These are phyloP conservation scores for Berkeleyomyces rouxiae DNA, from an alignment of 2,329 filamentous ascomycete genomes.

Conservation along the genomic window DNA sequence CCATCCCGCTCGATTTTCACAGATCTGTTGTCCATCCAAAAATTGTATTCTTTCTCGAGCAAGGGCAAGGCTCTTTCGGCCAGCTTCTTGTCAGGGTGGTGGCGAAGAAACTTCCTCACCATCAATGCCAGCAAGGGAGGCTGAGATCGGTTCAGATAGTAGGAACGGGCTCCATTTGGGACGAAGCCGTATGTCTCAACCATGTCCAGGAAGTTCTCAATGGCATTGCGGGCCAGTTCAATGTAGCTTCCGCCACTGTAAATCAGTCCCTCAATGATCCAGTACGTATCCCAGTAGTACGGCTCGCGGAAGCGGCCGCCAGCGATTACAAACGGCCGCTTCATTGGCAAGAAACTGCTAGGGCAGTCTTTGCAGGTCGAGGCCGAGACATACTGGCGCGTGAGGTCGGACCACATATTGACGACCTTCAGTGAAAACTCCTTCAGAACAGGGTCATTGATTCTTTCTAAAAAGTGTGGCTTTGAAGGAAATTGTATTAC, in stretches of 20 bases:
- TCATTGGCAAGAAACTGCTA: constrained; percentile 48
- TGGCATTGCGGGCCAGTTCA: constrained; percentile 46
- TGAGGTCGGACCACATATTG: constrained; percentile 52
- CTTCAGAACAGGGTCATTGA: constrained; percentile 40
- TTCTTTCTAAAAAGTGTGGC: constrained; percentile 38
- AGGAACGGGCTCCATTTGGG: constrained; percentile 49
- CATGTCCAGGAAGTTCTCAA: constrained; percentile 54
- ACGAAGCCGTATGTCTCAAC: constrained; percentile 49
- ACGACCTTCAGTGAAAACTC: constrained; percentile 49
- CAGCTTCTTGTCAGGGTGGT: constrained; percentile 43
- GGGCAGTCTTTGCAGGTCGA: constrained; percentile 41
- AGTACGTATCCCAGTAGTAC: constrained; percentile 58
- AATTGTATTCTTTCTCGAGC: constrained; percentile 45
- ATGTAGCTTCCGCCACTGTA: constrained; percentile 47
- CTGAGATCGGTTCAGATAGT: constrained; percentile 53
- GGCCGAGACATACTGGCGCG: constrained; percentile 38
- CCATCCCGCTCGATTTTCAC: constrained; percentile 26
- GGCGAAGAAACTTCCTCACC: constrained; percentile 46
- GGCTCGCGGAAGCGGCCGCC: constrained; percentile 55
- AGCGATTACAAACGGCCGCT: constrained; percentile 52
- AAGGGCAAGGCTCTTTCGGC: constrained; percentile 44
- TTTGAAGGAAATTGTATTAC: constrained; percentile 35
- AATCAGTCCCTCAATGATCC: constrained; percentile 49
- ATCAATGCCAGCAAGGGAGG: constrained; percentile 50
- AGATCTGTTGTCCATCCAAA: constrained; percentile 45